Percentiles rank a stretch among this genome's conserved stretches.
phyloP scores from a whole-genome alignment of 371 early-diverging fungal species.

The Rhizopus arrhizus region DNA sequence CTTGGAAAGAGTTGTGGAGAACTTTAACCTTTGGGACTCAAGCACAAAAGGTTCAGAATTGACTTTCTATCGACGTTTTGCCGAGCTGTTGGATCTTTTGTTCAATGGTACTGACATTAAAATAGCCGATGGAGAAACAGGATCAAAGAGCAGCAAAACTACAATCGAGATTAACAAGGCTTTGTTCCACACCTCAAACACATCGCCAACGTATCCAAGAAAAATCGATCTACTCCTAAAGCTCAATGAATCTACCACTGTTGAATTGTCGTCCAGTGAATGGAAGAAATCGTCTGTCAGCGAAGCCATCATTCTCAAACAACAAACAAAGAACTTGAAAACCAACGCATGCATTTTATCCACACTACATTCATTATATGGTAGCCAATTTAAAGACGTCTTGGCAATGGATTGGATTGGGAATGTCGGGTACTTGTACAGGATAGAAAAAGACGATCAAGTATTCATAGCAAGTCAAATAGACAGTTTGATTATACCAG shows the following conservation, averaged over 20 bases:
- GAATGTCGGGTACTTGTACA: slow-evolving; percentile 20
- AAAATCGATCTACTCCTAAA: slow-evolving; percentile 22
- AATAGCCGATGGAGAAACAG: slow-evolving; percentile 16
- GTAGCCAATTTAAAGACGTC: slow-evolving; percentile 16
- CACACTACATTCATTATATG: slow-evolving; percentile 17
- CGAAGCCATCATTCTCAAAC: slow-evolving; percentile 21
- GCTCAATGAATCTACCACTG: slow-evolving; percentile 23
- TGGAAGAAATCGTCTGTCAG: slow-evolving; percentile 21
- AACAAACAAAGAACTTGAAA: slow-evolving; percentile 23
- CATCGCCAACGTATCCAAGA: slow-evolving; percentile 19
- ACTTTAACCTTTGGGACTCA: slow-evolving; percentile 20
- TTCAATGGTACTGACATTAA: slow-evolving; percentile 18
- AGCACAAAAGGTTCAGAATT: slow-evolving; percentile 18
- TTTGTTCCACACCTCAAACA: slow-evolving; percentile 24
- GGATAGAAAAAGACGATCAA: slow-evolving; percentile 21
- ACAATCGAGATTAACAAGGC: slow-evolving; percentile 17
- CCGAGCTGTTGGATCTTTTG: slow-evolving; percentile 18
- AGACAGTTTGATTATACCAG: slow-evolving; percentile 23
- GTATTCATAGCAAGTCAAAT: slow-evolving; percentile 23
- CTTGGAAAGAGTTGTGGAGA: slow-evolving; percentile 19
- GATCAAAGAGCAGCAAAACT: slow-evolving; percentile 22
- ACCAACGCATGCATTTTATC: slow-evolving; percentile 21
- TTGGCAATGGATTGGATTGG: slow-evolving; percentile 21
- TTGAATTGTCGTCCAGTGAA: slow-evolving; percentile 22
- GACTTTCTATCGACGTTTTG: slow-evolving; percentile 19